Conservation (phyloP, 305 asterid genomes). For the Galium porrigens region DNA sequence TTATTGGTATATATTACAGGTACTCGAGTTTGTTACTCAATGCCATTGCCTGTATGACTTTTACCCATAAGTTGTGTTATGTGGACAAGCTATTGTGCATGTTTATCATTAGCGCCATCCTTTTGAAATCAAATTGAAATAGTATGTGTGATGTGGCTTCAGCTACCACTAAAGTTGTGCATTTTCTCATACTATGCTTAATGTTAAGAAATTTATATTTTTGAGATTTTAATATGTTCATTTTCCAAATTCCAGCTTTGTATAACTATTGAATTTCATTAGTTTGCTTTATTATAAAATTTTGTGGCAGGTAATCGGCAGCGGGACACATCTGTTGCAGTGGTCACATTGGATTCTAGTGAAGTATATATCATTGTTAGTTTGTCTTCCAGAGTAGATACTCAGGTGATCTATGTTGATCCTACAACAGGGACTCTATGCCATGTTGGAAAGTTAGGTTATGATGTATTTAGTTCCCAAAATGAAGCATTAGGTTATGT, state of each 20-base stretch:
- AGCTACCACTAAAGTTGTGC: neutral
- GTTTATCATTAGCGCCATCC: neutral
- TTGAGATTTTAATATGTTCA: neutral
- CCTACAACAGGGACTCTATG: constrained; percentile 85
- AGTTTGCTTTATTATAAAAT: constrained; percentile 8
- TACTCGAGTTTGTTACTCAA: neutral
- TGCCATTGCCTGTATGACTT: neutral
- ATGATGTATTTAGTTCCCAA: constrained; percentile 73
- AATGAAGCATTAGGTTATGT: constrained; percentile 60
- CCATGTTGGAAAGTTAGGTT: constrained; percentile 48
- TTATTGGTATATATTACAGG: neutral
- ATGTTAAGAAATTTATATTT: neutral
- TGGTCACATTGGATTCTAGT: constrained; percentile 69
- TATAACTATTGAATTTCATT: constrained; percentile 5
- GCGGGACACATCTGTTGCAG: constrained; percentile 70
- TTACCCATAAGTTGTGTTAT: neutral
- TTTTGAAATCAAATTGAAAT: neutral
- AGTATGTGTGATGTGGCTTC: neutral
- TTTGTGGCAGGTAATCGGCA: constrained; percentile 33
- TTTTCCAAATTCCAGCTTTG: neutral
- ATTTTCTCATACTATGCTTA: neutral
- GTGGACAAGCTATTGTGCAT: neutral
- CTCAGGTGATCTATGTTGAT: constrained; percentile 90
- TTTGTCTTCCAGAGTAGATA: constrained; percentile 64
- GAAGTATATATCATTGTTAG: constrained; percentile 76